Conservation (phyloP, 176 grass and related monocot species). For the Tillandsia fasciculata region DNA sequence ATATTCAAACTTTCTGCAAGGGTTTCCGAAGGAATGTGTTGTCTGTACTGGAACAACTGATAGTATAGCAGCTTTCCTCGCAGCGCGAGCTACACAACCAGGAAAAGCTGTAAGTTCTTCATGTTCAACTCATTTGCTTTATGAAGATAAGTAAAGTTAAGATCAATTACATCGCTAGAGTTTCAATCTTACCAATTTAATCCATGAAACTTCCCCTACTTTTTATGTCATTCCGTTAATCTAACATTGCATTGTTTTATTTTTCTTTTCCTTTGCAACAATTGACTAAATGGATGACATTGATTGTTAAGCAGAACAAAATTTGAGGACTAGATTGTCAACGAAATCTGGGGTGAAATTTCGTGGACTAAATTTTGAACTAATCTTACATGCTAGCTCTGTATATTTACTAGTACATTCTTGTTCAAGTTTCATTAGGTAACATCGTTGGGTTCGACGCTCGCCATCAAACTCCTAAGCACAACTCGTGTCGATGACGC, state of each 20-base stretch:
- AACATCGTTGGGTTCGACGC: conserved; percentile 66
- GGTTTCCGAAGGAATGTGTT: conserved; percentile 37
- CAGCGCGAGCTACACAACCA: conserved; percentile 36
- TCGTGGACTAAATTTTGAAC: too few relatives aligned
- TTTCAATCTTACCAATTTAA: too few relatives aligned
- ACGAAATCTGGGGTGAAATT: too few relatives aligned
- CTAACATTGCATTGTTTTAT: too few relatives aligned
- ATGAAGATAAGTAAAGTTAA: background rate
- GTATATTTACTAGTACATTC: background rate
- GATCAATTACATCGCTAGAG: too few relatives aligned
- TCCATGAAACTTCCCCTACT: too few relatives aligned
- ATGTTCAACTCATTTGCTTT: background rate
- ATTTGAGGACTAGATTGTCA: too few relatives aligned
- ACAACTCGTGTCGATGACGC: conserved; percentile 43
- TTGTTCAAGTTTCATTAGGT: conserved; percentile 30
- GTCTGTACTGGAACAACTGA: conserved; percentile 71
- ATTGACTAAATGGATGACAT: too few relatives aligned
- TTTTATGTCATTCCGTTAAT: too few relatives aligned
- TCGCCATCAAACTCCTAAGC: conserved; percentile 81
- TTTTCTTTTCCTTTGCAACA: too few relatives aligned
- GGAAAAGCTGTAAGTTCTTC: conserved; percentile 51
- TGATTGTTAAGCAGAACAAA: too few relatives aligned
- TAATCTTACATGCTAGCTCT: background rate
- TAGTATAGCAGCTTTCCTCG: conserved; percentile 74
- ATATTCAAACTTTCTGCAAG: conserved; percentile 14